Percentiles rank a stretch among this genome's conserved stretches.
Evolutionary conservation across 2,329 filamentous ascomycete species (phyloP).

Genomic region (Macroventuria anomochaeta): DNA sequence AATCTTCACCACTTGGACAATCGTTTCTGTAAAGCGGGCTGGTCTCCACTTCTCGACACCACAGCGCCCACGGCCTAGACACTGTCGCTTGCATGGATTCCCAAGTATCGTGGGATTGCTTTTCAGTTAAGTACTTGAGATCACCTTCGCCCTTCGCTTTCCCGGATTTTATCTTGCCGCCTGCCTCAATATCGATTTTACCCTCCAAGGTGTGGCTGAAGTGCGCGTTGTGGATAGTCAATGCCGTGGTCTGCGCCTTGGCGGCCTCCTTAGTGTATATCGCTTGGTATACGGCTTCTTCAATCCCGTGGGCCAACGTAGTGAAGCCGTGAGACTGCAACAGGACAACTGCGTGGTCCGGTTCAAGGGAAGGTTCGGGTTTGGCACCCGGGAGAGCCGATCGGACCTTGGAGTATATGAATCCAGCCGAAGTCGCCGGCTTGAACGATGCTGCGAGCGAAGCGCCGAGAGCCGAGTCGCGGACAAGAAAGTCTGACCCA

Average conservation of each 20-base stretch:
- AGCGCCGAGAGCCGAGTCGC: conserved; percentile 39
- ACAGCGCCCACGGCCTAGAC: conserved; percentile 52
- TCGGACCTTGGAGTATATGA: conserved; percentile 48
- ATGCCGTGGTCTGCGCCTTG: conserved; percentile 49
- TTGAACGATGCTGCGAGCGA: conserved; percentile 48
- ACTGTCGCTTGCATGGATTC: conserved; percentile 43
- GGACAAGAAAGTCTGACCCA: conserved; percentile 46
- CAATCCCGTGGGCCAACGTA: conserved; percentile 50
- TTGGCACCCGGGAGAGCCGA: conserved; percentile 45
- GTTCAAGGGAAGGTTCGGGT: conserved; percentile 40
- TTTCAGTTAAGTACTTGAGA: conserved; percentile 52
- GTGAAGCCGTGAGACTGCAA: conserved; percentile 57
- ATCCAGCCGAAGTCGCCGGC: conserved; percentile 46
- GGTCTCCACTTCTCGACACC: conserved; percentile 52
- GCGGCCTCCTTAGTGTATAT: conserved; percentile 53
- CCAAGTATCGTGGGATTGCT: conserved; percentile 52
- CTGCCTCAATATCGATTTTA: conserved; percentile 47
- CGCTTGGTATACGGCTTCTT: conserved; percentile 55
- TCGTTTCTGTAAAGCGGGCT: conserved; percentile 51
- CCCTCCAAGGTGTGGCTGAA: conserved; percentile 49
- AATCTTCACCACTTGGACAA: conserved; percentile 42
- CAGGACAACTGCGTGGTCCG: conserved; percentile 47
- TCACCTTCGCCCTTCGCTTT: conserved; percentile 52
- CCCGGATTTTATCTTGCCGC: conserved; percentile 51
- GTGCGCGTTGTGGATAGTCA: conserved; percentile 43